phyloP scores from a whole-genome alignment of 2,329 filamentous ascomycete species.

The Calonectria hawksworthii region DNA sequence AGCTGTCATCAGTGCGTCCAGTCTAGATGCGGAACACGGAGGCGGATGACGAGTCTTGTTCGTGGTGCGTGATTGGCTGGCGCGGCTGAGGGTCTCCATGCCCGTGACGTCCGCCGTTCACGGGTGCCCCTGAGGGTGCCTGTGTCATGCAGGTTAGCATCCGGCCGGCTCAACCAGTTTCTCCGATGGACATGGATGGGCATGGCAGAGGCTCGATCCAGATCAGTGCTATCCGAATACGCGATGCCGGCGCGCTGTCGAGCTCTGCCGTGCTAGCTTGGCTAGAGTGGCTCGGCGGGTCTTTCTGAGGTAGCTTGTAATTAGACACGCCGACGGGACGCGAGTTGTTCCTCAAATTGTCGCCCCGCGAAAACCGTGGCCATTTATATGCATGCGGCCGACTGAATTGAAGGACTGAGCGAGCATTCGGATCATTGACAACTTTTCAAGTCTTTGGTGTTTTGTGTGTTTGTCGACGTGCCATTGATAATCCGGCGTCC shows the following conservation, averaged over 20 bases:
- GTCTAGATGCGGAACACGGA: conserved; percentile 18
- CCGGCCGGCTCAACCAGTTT: conserved; percentile 30
- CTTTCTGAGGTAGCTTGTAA: not conserved
- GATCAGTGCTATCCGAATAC: conserved; percentile 25
- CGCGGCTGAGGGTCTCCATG: not conserved
- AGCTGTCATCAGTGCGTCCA: conserved; percentile 31
- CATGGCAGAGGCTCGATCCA: not conserved
- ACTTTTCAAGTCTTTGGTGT: conserved; percentile 11
- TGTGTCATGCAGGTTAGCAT: not conserved
- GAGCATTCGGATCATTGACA: not conserved
- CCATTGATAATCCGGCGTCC: not conserved
- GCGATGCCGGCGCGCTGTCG: not conserved
- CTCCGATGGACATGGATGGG: conserved; percentile 25
- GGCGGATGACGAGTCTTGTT: conserved; percentile 22
- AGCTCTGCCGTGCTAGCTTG: not conserved
- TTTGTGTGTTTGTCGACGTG: not conserved
- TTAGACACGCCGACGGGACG: conserved; percentile 46
- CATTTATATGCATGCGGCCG: conserved; percentile 12
- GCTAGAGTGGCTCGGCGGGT: conserved; percentile 10
- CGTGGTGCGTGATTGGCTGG: conserved; percentile 16
- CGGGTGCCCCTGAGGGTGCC: not conserved
- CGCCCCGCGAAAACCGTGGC: conserved; percentile 26
- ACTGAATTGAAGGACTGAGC: not conserved
- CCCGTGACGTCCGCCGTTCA: not conserved
- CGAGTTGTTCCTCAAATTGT: conserved; percentile 12